phyloP scores from a whole-genome alignment of 208 protist species.

The Histomonas meleagridis region DNA sequence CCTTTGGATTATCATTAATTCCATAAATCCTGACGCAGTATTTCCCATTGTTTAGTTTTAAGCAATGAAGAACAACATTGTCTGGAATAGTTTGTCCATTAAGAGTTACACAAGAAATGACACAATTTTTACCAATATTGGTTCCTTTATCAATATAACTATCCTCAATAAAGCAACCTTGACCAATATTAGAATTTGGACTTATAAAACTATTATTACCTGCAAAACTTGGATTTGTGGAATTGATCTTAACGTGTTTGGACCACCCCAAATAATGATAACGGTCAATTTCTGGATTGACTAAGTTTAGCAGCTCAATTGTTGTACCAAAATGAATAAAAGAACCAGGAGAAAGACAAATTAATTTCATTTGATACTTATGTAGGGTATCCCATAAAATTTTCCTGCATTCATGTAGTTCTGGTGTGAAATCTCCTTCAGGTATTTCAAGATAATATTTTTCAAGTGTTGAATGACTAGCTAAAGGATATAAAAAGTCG shows the following conservation, averaged over 20 bases:
- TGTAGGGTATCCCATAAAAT: not conserved
- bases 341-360: not conserved
- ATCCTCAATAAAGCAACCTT: not conserved
- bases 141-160: not conserved
- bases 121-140: not conserved
- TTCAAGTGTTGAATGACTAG: not conserved
- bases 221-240: not conserved
- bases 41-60: not conserved
- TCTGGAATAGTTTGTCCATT: not conserved
- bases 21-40: not conserved
- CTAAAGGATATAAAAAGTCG: not conserved
- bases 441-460: not conserved
- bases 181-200: not conserved
- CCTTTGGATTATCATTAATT: not conserved
- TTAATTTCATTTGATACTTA: not conserved
- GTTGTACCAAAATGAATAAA: not conserved
- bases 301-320: not conserved
- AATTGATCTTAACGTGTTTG: not conserved
- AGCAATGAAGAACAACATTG: not conserved
- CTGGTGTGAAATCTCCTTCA: not conserved
- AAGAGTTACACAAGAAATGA: not conserved
- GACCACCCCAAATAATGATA: not conserved
- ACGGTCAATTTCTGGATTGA: not conserved
- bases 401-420: not conserved
- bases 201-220: not conserved